phyloP scores from a whole-genome alignment of 176 grass and related monocot species.

The Oryza longistaminata region DNA sequence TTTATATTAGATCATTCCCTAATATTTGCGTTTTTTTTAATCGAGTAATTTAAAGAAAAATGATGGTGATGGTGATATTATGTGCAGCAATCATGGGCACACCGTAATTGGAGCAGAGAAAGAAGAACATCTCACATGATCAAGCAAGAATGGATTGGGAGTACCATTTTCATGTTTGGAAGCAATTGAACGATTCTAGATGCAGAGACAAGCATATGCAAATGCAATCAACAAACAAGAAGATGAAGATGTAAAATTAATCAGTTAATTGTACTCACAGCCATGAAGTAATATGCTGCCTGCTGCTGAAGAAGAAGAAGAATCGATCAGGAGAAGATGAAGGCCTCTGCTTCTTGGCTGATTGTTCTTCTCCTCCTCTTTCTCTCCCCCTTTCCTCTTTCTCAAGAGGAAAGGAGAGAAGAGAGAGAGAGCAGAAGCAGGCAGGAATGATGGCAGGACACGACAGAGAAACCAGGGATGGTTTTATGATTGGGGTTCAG shows the following conservation, averaged over 20 bases:
- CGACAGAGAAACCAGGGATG: neutral
- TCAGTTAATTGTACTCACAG: constrained; percentile 22
- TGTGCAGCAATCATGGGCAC: neutral
- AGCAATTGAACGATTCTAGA: neutral
- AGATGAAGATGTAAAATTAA: neutral
- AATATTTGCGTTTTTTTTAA: neutral
- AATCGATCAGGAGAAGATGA: neutral
- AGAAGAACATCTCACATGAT: neutral
- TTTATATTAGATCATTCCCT: too few relatives aligned
- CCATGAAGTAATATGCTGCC: neutral
- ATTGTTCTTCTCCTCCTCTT: neutral
- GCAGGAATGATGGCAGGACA: constrained; percentile 3
- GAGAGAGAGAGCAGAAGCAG: neutral
- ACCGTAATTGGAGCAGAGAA: neutral
- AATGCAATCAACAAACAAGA: neutral
- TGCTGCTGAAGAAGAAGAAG: neutral
- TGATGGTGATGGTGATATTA: neutral
- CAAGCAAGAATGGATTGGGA: neutral
- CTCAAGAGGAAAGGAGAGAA: constrained; percentile 11
- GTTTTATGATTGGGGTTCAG: constrained; percentile 39
- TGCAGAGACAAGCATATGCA: neutral
- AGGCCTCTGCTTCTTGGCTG: neutral
- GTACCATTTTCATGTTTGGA: neutral
- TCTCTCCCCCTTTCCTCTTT: neutral
- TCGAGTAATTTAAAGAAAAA: neutral